Evolutionary conservation across 192 early-diverging fungal genomes (phyloP), one percentile per base, ranked within the genome.

Genomic region (Coemansia sp.): DNA sequence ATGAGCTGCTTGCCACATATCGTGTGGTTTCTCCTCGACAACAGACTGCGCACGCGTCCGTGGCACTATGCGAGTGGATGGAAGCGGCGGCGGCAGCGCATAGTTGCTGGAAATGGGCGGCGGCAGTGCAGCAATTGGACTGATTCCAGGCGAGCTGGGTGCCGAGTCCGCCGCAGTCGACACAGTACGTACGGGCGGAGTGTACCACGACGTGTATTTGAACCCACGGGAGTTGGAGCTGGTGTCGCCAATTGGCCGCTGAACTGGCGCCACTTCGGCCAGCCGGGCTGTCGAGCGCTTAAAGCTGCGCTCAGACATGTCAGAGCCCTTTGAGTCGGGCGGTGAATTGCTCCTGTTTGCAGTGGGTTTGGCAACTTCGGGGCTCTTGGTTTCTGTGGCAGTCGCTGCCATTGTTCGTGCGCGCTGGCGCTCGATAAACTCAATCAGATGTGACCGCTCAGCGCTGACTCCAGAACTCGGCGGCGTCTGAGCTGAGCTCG

Each of bases 221-320:
- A 24, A 13, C 6, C 19, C 27, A 12, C 57, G 27, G 1, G 24
- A 24, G 37, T 13, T n/a, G 27, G 48, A 14, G 11, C n/a, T 19
- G 14, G 19, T 14, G 59, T 38, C 47, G 47, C 18, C 26, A n/a
- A 2, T 51, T 51, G n/a, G 18, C 29, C 12, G 52, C 11, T 16
- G 60, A 35, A 39, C 23, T 3, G 55, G 54, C 7, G 58, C 66
- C 9, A 77, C 57, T 13, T 77, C 75, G 4, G 69, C 75, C n/a
- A 81, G 61, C 3, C 78, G 72, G 6, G 69, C 72, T 6, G 78
- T 81, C 18, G 78, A 81, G 16, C 78, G 72, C 50, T 73, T 74
- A 35, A 73, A 81, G 26, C 67, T 71, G 62, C 78, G 72, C 41
- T 81, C 78, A 0, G 78, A 80, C 14, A 65, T 38, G 27, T 74